Evolutionary conservation across 805 yeast genomes (phyloP).

Genomic region (Monosporozyma aquatica): DNA sequence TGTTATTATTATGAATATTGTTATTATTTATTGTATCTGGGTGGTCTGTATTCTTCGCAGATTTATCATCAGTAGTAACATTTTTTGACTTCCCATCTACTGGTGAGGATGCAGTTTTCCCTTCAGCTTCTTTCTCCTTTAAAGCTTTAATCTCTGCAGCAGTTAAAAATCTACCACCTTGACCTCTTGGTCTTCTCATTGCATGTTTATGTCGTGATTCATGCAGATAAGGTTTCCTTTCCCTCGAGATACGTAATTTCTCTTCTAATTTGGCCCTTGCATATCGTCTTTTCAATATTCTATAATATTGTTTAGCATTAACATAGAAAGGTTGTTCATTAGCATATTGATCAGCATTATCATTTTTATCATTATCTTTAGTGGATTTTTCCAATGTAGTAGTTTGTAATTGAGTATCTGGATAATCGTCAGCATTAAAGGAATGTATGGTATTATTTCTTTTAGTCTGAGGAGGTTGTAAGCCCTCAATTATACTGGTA

Average conservation of each 20-base stretch:
- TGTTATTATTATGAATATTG: neutral
- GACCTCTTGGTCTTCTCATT: constrained; percentile 98
- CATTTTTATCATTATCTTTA: no score
- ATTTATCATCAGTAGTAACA: no score
- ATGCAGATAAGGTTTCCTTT: constrained; percentile 87
- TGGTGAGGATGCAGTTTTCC: no score
- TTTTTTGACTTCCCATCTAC: no score
- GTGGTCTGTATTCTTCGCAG: neutral
- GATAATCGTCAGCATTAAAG: no score
- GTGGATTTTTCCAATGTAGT: neutral
- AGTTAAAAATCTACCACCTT: constrained; percentile 93
- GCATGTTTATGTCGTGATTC: constrained; percentile 98
- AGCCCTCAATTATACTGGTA: no score
- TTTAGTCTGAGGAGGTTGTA: neutral
- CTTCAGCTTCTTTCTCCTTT: constrained; percentile 29
- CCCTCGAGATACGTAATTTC: constrained; percentile 73
- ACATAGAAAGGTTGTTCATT: constrained; percentile 90
- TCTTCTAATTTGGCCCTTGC: constrained; percentile 94
- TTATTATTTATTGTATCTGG: neutral
- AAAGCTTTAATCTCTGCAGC: constrained; percentile 72
- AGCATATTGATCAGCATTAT: neutral
- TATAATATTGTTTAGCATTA: constrained; percentile 94
- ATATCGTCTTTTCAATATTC: constrained; percentile 83
- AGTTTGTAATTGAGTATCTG: neutral
- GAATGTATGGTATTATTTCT: neutral